Conservation (phyloP, 2,329 filamentous ascomycete species). For the Verticillium nubilum region DNA sequence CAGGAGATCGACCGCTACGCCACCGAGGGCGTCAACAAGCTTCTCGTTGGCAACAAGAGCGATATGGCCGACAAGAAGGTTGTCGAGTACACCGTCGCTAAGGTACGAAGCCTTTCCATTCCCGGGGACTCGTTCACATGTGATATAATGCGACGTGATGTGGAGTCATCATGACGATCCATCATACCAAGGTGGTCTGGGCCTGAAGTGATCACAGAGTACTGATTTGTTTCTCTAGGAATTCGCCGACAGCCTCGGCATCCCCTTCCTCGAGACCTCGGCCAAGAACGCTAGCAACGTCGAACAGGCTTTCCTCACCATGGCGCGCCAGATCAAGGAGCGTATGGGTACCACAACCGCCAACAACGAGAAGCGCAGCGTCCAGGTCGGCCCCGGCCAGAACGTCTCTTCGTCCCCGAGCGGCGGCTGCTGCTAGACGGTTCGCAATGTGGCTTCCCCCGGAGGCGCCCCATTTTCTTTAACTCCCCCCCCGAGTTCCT, state of each 20-base stretch:
- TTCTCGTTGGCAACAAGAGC: constrained; percentile 99
- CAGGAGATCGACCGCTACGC: constrained; percentile 99
- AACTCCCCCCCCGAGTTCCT: neutral
- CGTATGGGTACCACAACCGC: constrained; percentile 94
- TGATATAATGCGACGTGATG: neutral
- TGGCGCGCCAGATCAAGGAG: constrained; percentile 99
- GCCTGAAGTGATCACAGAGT: neutral
- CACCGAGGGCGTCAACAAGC: constrained; percentile 98
- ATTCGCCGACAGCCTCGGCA: constrained; percentile 97
- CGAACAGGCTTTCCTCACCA: constrained; percentile 99
- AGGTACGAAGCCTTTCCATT: constrained; percentile 56
- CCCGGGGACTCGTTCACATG: neutral
- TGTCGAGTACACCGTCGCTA: constrained; percentile 97
- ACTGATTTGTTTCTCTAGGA: constrained; percentile 53
- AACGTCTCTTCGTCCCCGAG: constrained; percentile 84
- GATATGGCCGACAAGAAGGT: constrained; percentile 99
- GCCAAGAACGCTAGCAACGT: constrained; percentile 99
- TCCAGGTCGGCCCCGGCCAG: constrained; percentile 92
- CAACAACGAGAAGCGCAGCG: constrained; percentile 97
- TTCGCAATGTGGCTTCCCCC: constrained; percentile 1
- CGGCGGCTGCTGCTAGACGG: constrained; percentile 80
- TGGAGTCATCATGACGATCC: neutral
- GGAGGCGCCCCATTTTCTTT: neutral
- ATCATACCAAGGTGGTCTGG: neutral
- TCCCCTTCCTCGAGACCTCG: constrained; percentile 98